Percentiles rank a stretch among this genome's conserved stretches.
Conservation (phyloP, 164 flowering plant genomes). For the Magnolia changhungtana region DNA sequence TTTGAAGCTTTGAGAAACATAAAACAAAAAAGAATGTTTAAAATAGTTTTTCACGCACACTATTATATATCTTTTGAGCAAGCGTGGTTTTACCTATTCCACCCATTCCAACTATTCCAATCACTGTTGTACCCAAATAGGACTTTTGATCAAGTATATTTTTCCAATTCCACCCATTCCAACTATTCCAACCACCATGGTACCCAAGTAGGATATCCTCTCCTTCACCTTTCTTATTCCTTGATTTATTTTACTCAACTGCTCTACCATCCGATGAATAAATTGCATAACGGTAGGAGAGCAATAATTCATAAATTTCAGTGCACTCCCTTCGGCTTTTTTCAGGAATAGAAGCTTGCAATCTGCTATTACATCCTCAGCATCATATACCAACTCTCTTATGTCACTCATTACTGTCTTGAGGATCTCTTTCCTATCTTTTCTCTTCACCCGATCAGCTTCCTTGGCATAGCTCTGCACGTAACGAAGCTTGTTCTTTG, state of each 20-base stretch:
- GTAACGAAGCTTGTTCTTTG: neutral
- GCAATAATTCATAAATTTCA: no score
- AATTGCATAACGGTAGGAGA: no score
- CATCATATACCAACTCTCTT: neutral
- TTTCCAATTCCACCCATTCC: neutral
- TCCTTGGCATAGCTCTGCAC: neutral
- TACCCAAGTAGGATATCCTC: neutral
- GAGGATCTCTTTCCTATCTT: neutral
- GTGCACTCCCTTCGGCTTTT: no score
- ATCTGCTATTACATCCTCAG: neutral
- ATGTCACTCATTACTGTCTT: neutral
- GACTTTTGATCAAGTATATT: neutral
- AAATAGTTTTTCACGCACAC: no score
- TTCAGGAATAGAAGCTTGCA: neutral
- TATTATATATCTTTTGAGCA: neutral
- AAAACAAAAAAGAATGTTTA: no score
- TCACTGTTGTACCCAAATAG: neutral
- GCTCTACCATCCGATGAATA: neutral
- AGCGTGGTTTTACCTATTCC: neutral
- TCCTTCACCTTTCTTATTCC: neutral
- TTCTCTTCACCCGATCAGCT: neutral
- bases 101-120: neutral
- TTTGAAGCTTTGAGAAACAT: no score
- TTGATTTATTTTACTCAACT: neutral
- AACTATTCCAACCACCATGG: neutral